Evolutionary conservation across 768 basidiomycete genomes (phyloP).

Genomic region (Aureoboletus auriporus): DNA sequence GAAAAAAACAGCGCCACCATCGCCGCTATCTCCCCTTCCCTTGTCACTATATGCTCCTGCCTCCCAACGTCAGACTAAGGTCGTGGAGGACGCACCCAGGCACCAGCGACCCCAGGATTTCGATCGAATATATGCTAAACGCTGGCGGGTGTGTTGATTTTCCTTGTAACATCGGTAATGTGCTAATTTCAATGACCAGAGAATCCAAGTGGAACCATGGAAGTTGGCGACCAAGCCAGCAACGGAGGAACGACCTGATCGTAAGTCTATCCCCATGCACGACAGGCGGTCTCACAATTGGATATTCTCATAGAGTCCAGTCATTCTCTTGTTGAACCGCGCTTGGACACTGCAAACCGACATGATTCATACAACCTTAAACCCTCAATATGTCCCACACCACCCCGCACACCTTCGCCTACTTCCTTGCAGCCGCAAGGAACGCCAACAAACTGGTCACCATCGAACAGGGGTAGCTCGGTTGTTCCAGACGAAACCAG

Average conservation of each 20-base stretch:
- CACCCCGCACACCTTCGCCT: constrained; percentile 8
- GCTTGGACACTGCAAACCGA: background rate
- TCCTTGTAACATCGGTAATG: background rate
- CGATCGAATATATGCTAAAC: constrained; percentile 19
- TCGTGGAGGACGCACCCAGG: constrained; percentile 1
- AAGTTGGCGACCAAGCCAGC: constrained; percentile 11
- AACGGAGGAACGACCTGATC: background rate
- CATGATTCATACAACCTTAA: background rate
- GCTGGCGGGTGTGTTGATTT: constrained; percentile 21
- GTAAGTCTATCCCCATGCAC: constrained; percentile 10
- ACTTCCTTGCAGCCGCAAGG: constrained; percentile 11
- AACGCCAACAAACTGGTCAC: constrained; percentile 32
- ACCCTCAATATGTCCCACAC: background rate
- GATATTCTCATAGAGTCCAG: background rate
- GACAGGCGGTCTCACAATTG: background rate
- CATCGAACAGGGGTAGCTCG: constrained; percentile 21
- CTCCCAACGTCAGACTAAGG: background rate
- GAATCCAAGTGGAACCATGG: constrained; percentile 9
- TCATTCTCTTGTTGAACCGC: background rate
- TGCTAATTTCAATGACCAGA: constrained; percentile 11
- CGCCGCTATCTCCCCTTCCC: constrained; percentile 8
- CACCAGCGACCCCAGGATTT: constrained; percentile 6
- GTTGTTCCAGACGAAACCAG: background rate
- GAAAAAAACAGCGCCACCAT: constrained; percentile 2
- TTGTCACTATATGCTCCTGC: background rate